Evolutionary conservation across 2,329 filamentous ascomycete genomes (phyloP), one percentile per base, ranked within the genome.

Genomic region (Lojkania enalia): DNA sequence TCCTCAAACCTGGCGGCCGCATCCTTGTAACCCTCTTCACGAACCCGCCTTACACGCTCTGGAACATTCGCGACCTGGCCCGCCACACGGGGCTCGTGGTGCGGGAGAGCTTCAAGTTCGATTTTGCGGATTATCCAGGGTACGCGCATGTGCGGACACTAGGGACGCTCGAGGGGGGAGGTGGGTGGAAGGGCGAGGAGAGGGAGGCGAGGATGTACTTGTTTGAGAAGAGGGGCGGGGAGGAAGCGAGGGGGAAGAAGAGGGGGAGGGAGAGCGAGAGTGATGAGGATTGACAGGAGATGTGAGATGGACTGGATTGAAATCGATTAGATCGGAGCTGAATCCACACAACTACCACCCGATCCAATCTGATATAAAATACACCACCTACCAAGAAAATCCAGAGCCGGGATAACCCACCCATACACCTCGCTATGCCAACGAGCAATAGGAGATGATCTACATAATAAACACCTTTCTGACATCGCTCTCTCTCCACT

Each of bases 391-490:
- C n/a, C 25, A 27, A 27, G n/a, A 7, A 27, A 27, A 27, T 9
- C 25, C 25, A 27, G 7, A 27, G 7, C 30, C 30, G 30, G 6
- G 16, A 16, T 7, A 33, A 33, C 9, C 15, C 9, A 12, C 9
- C 7, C 30, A 33, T 33, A 23, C 27, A 12, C 41, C 42, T 38
- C 29, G 44, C 39, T 44, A 39, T 48, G 35, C n/a, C n/a, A n/a
- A n/a, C n/a, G n/a, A n/a, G 27, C 27, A 27, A 18, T 13, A 40
- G 18, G 38, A 51, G 19, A 35, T 32, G n/a, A 39, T 61, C 47
- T 36, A 96, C 42, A 89, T 89, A 48, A 97, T 96, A 66, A 86
- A 99, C 16, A 97, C 90, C 75, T 95, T 96, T 75, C 87, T 87
- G 46, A 94, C 73, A 43, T 82, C 76, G 1, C 77, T 76, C 41